Evolutionary conservation across 352 stramenopile species (phyloP).

Genomic region (Peronospora tabacina): DNA sequence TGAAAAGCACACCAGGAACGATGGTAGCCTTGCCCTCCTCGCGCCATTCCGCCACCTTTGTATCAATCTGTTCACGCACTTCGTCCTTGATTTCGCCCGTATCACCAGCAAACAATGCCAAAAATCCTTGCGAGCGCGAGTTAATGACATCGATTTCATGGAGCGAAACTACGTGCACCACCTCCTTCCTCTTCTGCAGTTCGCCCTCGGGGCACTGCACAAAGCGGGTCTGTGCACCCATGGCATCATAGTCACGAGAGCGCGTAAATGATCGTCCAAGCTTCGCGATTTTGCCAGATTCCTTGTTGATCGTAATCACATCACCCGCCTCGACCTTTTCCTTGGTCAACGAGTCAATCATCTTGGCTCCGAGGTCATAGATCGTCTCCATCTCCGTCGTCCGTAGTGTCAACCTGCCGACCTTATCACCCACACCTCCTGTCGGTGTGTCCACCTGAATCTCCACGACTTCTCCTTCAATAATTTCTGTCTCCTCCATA

Average conservation of each 20-base stretch:
- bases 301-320: constrained; percentile 99
- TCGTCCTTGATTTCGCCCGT: constrained; percentile 99
- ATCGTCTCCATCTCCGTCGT: constrained; percentile 99
- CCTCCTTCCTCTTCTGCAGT: constrained; percentile 97
- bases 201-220: constrained; percentile 93
- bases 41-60: constrained; percentile 94
- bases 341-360: constrained; percentile 99
- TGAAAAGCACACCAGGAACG: constrained; percentile 98
- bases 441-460: constrained; percentile 94
- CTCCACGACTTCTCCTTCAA: constrained; percentile 99
- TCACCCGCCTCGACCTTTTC: constrained; percentile 98
- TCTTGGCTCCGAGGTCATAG: constrained; percentile 99
- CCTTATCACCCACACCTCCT: constrained; percentile 63
- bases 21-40: constrained; percentile 97
- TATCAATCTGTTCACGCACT: constrained; percentile 98
- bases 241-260: constrained; percentile 97
- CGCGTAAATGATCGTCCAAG: constrained; percentile 96
- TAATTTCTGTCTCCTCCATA: constrained; percentile 99
- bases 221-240: constrained; percentile 87
- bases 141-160: constrained; percentile 99
- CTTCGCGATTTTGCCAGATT: constrained; percentile 97
- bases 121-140: constrained; percentile 96
- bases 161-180: constrained; percentile 95
- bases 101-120: constrained; percentile 98
- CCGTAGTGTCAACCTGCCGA: constrained; percentile 94